Base-by-base conservation (phyloP, 208 protist genomes). In the Trypanosomatidae sp. region DNA sequence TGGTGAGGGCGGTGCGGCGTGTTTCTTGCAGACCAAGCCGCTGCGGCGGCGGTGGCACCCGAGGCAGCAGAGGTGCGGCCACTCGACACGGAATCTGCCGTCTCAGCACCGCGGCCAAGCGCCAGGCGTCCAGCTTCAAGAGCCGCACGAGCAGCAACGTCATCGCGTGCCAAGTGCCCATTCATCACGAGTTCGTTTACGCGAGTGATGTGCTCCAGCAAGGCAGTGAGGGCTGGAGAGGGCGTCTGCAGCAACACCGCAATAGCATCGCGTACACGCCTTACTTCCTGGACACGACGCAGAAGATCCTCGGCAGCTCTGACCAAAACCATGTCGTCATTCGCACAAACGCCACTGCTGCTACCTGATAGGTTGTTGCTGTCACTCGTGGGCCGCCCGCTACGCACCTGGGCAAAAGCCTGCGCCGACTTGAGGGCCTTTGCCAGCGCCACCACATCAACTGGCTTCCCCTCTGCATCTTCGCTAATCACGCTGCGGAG, bases 161-260 rank as follows among this genome's bases (percentile, higher is more conserved):
- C 46, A 65, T 86, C 76, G 46, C 81, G 69, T 7, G 82, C 84
- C 50, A 87, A 74, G 4, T 66, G 59, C 67, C 90, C 77, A 17
- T 69, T 59, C n/a, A 85, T 49, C 3, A 95, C 44, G 41, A 92
- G 75, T 55, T 91, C 88, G 71, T 95, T 95, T 33, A 82, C 84
- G 1, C 79, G 80, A 30, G 90, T 88, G 55, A 95, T 77, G 39
- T 83, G 77, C 25, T 81, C 83, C 49, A 95, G 84, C 41, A 90
- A 74, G 9, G 81, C 70, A 36, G 80, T 25, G 22, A 83, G 69
- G 60, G 82, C 87, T 36, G 80, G 79, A 12, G 74, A 62, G 0
- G 66, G 53, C 22, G 69, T 76, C 46, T 84, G 81, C 46, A 81
- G 66, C 4, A 79, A 71, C 17, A 79, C 64, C 1, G 58, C 68